Conservation (phyloP, 129 eudicot genomes). For the Chrysanthemum lavandulifolium region DNA sequence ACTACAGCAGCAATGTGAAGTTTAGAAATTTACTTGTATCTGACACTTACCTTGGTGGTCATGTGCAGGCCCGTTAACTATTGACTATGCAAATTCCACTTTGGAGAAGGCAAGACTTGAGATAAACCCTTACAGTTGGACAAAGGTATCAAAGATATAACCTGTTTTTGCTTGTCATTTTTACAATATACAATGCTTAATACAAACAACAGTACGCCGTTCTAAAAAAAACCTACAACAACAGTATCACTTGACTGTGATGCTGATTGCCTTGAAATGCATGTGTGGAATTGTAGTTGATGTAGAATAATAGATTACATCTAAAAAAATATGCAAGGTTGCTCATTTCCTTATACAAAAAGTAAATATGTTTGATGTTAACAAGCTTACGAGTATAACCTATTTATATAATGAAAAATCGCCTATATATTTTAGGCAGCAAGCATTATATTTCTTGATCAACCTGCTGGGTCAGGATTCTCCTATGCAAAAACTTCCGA, state of each 20-base stretch:
- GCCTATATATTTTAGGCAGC: conserved; percentile 23
- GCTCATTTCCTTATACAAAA: not conserved
- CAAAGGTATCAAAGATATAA: not conserved
- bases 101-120: conserved; percentile 18
- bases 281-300: not conserved
- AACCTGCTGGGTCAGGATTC: conserved; percentile 34
- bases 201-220: not conserved
- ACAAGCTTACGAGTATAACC: not conserved
- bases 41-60: conserved; percentile 4
- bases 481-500: conserved; percentile 26
- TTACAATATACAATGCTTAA: not conserved
- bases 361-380: not conserved
- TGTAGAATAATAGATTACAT: not conserved
- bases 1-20: not conserved
- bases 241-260: not conserved
- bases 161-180: not conserved
- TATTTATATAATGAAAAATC: not conserved
- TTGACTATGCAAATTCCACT: conserved; percentile 15
- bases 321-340: not conserved
- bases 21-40: not conserved
- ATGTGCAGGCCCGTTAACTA: conserved; percentile 21
- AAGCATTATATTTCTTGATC: conserved; percentile 37
- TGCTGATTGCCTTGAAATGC: not conserved
- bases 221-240: too few species aligned
- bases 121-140: conserved; percentile 19